phyloP scores from a whole-genome alignment of 1,284 basidiomycete genomes.

The Agroathelia rolfsii region DNA sequence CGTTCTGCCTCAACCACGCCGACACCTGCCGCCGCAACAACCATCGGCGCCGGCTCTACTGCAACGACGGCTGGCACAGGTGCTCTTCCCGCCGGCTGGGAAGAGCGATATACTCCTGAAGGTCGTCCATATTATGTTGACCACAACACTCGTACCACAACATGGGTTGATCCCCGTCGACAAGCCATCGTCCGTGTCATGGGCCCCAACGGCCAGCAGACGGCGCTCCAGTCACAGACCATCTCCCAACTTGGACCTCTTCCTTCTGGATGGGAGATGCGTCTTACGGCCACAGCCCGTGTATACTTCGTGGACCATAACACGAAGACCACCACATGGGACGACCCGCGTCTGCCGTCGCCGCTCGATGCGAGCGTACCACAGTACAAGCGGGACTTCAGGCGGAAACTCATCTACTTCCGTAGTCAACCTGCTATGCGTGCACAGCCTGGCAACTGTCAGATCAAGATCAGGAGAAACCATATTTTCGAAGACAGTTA shows the following conservation, averaged over 20 bases:
- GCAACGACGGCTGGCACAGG: conserved; percentile 23
- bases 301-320: conserved; percentile 98
- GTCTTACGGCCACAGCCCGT: conserved; percentile 83
- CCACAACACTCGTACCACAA: conserved; percentile 92
- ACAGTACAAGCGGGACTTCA: conserved; percentile 99
- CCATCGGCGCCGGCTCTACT: conserved; percentile 21
- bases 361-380: conserved; percentile 88
- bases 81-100: conserved; percentile 90
- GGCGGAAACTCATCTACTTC: conserved; percentile 98
- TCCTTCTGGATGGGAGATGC: conserved; percentile 97
- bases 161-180: conserved; percentile 95
- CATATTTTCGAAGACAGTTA: conserved; percentile 97
- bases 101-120: conserved; percentile 95
- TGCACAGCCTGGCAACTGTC: conserved; percentile 84
- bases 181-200: conserved; percentile 71
- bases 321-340: conserved; percentile 93
- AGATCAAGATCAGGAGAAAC: conserved; percentile 88
- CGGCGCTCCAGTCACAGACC: conserved; percentile 56
- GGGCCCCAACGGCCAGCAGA: conserved; percentile 30
- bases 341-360: conserved; percentile 84
- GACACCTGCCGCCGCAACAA: conserved; percentile 17
- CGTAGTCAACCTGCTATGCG: conserved; percentile 94
- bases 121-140: conserved; percentile 97
- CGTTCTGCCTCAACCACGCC: conserved; percentile 12
- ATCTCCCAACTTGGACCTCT: conserved; percentile 90